phyloP scores from a whole-genome alignment of 768 basidiomycete species.

The Rhodocollybia butyracea region DNA sequence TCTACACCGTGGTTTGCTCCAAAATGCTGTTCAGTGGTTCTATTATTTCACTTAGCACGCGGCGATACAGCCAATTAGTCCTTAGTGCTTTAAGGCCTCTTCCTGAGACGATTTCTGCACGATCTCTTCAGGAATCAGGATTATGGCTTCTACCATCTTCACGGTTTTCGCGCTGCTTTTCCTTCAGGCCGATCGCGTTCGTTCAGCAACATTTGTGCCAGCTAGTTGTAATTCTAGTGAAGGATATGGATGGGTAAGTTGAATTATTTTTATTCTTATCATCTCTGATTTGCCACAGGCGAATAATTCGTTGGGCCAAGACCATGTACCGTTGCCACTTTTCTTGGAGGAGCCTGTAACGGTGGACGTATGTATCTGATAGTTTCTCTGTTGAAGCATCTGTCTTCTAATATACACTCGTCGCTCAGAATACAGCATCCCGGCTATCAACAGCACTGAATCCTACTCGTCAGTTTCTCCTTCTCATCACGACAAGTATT shows the following conservation, averaged over 20 bases:
- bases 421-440: constrained; percentile 4
- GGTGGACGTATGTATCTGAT: neutral
- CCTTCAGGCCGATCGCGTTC: neutral
- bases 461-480: no score
- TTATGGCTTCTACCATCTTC: neutral
- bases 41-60: neutral
- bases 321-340: constrained; percentile 25
- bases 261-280: neutral
- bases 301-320: constrained; percentile 25
- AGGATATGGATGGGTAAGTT: constrained; percentile 8
- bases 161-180: neutral
- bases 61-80: neutral
- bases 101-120: neutral
- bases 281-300: neutral
- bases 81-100: no score
- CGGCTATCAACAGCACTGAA: constrained; percentile 4
- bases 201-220: neutral
- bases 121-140: neutral
- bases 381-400: neutral
- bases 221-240: constrained; percentile 6
- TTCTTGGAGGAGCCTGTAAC: constrained; percentile 25
- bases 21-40: no score
- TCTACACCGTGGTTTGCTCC: no score
- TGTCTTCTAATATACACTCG: neutral
- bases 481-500: no score